Evolutionary conservation across 1,139 yeast species (phyloP).

Genomic region (Starmera stellimalicola): DNA sequence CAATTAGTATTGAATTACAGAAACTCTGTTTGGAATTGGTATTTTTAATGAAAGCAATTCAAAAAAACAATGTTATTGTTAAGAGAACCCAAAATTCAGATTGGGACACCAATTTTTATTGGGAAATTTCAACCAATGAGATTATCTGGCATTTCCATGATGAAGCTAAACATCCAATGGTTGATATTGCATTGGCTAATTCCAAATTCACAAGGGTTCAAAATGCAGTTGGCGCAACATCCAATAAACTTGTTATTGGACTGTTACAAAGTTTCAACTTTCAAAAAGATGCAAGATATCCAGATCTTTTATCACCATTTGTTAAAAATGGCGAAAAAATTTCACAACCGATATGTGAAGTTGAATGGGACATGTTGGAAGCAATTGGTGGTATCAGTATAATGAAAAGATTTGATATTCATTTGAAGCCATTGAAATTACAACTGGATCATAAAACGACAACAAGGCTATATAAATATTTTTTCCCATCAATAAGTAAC

Average conservation of each 20-base stretch:
- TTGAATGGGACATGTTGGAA: constrained; percentile 65
- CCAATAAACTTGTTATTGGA: constrained; percentile 46
- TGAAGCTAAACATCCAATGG: constrained; percentile 47
- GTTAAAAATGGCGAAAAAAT: constrained; percentile 15
- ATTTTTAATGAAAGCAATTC: constrained; percentile 59
- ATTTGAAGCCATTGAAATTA: constrained; percentile 57
- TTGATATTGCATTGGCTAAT: constrained; percentile 60
- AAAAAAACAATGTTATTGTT: constrained; percentile 26
- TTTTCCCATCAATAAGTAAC: constrained; percentile 39
- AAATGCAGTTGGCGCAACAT: constrained; percentile 51
- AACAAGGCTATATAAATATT: constrained; percentile 48
- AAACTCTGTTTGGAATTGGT: constrained; percentile 49
- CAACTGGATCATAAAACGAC: constrained; percentile 69
- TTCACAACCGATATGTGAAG: constrained; percentile 32
- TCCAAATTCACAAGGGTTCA: constrained; percentile 51
- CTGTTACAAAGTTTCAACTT: constrained; percentile 65
- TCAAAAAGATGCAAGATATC: constrained; percentile 48
- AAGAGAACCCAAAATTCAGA: constrained; percentile 25
- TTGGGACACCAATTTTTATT: constrained; percentile 30
- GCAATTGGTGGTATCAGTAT: constrained; percentile 85
- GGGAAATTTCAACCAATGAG: constrained; percentile 64
- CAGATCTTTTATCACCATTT: constrained; percentile 58
- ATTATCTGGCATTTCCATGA: constrained; percentile 63
- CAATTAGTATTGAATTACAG: constrained; percentile 49
- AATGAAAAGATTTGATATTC: constrained; percentile 39